A percentile compares a stretch with the other conserved stretches of the same genome.
Evolutionary conservation across 495 filamentous ascomycete species (phyloP).

Genomic region (Ascobolus immersus): DNA sequence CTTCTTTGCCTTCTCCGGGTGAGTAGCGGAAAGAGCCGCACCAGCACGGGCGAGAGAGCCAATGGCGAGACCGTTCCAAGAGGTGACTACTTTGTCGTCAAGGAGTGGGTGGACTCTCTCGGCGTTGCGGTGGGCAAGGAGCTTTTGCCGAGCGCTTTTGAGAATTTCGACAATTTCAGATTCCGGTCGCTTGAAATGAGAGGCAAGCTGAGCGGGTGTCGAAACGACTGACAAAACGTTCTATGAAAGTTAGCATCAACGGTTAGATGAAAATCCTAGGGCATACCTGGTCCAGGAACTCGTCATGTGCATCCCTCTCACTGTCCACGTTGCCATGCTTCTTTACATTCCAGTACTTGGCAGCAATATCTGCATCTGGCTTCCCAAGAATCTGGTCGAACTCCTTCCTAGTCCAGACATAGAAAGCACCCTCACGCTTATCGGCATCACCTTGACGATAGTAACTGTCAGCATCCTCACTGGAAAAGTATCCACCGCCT

Average conservation of each 20-base stretch:
- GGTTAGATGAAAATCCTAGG: conserved; percentile 35
- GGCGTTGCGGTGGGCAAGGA: conserved; percentile 46
- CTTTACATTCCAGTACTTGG: conserved; percentile 66
- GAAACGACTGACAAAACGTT: conserved; percentile 33
- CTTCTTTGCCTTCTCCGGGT: conserved; percentile 27
- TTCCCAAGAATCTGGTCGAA: conserved; percentile 51
- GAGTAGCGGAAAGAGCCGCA: conserved; percentile 35
- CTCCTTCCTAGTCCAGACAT: conserved; percentile 80
- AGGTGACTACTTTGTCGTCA: conserved; percentile 74
- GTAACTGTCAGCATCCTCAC: conserved; percentile 80
- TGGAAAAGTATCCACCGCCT: conserved; percentile 59
- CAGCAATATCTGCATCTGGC: conserved; percentile 46
- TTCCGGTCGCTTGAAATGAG: conserved; percentile 50
- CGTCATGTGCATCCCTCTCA: conserved; percentile 68
- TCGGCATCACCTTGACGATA: conserved; percentile 49
- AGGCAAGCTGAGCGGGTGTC: conserved; percentile 41
- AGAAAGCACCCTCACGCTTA: conserved; percentile 83
- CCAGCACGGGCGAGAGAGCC: conserved; percentile 51
- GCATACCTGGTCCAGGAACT: conserved; percentile 75
- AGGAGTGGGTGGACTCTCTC: conserved; percentile 55
- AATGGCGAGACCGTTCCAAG: conserved; percentile 80
- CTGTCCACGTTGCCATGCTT: conserved; percentile 70
- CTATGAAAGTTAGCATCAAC: conserved; percentile 16
- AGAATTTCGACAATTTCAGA: conserved; percentile 51
- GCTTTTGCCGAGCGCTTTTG: conserved; percentile 36